Evolutionary conservation across 1,284 basidiomycete genomes (phyloP), one percentile per base, ranked within the genome.

Genomic region (Apiotrichum akiyoshidainum): DNA sequence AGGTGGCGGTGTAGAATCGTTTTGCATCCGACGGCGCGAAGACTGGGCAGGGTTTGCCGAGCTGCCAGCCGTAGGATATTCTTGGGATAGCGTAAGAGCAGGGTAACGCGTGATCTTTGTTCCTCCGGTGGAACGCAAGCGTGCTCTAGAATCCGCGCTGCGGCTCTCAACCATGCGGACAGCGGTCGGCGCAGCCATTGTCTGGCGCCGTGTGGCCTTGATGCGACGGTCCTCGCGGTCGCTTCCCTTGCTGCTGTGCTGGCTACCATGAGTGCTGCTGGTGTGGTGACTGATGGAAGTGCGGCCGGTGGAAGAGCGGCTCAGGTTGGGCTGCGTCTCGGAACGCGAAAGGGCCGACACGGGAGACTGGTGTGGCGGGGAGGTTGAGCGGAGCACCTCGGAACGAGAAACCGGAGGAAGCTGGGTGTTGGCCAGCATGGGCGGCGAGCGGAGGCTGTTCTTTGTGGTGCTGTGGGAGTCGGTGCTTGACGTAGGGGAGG

Each of bases 91-190:
- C n/a, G 42, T 19, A 14, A 55, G 39, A 1, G 59, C 55, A 11
- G 57, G 57, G 55, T 64, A 64, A 9, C 63, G 57, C 10, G 45
- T 39, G 10, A 64, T 54, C 35, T 54, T 64, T 8, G 55, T 22
- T 26, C 26, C 26, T 31, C 54, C 53, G 0, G 49, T 44, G 2
- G 67, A 64, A 11, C 67, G 52, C 6, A 71, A 40, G 14, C 67
- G 61, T 3, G 65, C 55, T 33, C 71, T 54, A 0, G 65, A 63
- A 26, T 72, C 72, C 4, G 69, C 69, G 48, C 68, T 71, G 37
- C 63, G 58, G 45, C 60, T 68, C 56, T 72, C 69, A 4, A 57
- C 55, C 71, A 75, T 74, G 11, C 70, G 68, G 14, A 72, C 66
- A 1, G 74, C 65, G 1, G 64, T 57, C 2, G 71, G 58, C 1